A percentile compares a stretch with the other conserved stretches of the same genome.
Evolutionary conservation across 1,139 yeast species (phyloP).

Genomic region (Spathaspora jeffriesii): DNA sequence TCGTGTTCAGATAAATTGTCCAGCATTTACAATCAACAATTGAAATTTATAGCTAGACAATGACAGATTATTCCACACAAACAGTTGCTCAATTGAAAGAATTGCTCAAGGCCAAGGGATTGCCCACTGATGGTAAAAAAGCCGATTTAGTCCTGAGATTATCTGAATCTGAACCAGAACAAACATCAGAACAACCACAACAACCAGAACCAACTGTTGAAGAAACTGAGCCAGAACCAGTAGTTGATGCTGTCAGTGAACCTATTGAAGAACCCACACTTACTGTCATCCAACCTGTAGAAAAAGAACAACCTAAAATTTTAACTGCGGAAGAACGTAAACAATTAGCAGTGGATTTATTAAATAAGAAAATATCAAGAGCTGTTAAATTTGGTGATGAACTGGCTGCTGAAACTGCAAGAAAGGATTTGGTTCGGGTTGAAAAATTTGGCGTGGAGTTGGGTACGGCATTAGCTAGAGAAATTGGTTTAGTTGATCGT

Average conservation of each 20-base stretch:
- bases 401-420: slow-evolving; percentile 52
- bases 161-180: slow-evolving; percentile 29
- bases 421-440: slow-evolving; percentile 64
- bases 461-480: slow-evolving; percentile 67
- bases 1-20: neutral
- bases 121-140: slow-evolving; percentile 80
- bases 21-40: neutral
- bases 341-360: slow-evolving; percentile 64
- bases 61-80: slow-evolving; percentile 61
- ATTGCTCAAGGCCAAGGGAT: slow-evolving; percentile 63
- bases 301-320: slow-evolving; percentile 31
- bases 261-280: slow-evolving; percentile 11
- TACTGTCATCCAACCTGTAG: slow-evolving; percentile 16
- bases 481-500: slow-evolving; percentile 55
- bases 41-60: slow-evolving; percentile 17
- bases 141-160: slow-evolving; percentile 79
- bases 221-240: slow-evolving; percentile 15
- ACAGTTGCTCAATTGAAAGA: slow-evolving; percentile 91
- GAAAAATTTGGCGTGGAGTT: slow-evolving; percentile 82
- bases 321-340: slow-evolving; percentile 71
- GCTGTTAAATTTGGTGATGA: slow-evolving; percentile 79
- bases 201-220: slow-evolving; percentile 11
- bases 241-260: neutral
- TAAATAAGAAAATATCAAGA: slow-evolving; percentile 68
- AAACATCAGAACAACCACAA: slow-evolving; percentile 11